Percentiles rank a stretch among this genome's conserved stretches.
These are phyloP conservation scores for Fusarium nanum DNA, from an alignment of 2,329 filamentous ascomycete genomes.

Conservation along the genomic window DNA sequence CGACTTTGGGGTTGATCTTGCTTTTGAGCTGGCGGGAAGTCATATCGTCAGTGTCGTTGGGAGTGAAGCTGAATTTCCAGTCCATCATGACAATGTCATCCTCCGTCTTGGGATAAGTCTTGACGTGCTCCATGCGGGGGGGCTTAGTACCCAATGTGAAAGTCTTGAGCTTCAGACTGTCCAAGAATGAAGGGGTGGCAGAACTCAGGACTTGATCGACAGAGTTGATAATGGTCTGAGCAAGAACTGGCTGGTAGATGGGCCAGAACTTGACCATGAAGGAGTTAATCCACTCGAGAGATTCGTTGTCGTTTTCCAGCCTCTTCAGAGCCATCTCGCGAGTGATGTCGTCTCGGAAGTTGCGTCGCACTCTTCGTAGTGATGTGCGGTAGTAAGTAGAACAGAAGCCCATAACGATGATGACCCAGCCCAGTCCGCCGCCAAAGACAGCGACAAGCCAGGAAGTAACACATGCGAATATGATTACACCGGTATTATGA, in stretches of 20 bases:
- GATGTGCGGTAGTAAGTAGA: constrained; percentile 98
- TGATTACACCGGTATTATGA: constrained; percentile 93
- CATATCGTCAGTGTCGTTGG: constrained; percentile 92
- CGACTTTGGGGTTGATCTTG: constrained; percentile 96
- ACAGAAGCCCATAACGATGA: constrained; percentile 91
- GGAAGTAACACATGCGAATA: constrained; percentile 89
- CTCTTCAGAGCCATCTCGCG: constrained; percentile 88
- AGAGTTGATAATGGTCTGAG: constrained; percentile 89
- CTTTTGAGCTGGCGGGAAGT: constrained; percentile 90
- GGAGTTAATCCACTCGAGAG: constrained; percentile 98
- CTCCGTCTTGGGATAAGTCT: constrained; percentile 95
- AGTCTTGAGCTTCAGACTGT: constrained; percentile 91
- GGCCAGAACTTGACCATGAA: constrained; percentile 99
- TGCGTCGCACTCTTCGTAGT: constrained; percentile 89
- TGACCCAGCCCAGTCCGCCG: constrained; percentile 91
- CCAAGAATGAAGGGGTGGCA: constrained; percentile 89
- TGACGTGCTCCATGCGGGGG: constrained; percentile 95
- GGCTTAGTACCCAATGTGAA: constrained; percentile 96
- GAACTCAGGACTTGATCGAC: constrained; percentile 97
- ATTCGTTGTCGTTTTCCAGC: constrained; percentile 91
- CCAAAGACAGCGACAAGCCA: constrained; percentile 92
- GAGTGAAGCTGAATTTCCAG: constrained; percentile 99
- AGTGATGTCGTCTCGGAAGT: constrained; percentile 93
- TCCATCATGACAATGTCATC: constrained; percentile 98
- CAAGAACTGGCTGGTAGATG: constrained; percentile 94